These are phyloP conservation scores for Globisporangium iwayamae DNA, from an alignment of 352 stramenopile genomes.

Conservation along the genomic window DNA sequence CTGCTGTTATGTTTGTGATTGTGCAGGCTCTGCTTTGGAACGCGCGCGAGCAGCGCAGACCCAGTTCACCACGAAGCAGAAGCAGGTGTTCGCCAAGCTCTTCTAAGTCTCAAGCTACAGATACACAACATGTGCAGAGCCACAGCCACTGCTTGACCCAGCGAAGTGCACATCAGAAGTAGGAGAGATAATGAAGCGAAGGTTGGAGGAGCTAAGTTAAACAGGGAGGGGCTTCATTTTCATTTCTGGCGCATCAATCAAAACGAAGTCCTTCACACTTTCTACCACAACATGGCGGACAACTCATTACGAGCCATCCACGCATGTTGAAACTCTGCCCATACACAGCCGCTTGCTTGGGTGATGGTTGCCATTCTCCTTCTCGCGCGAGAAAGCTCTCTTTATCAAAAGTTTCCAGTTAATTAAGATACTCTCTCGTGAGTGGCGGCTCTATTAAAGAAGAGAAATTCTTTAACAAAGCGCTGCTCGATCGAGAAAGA, in stretches of 20 bases:
- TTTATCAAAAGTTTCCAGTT: constrained; percentile 9
- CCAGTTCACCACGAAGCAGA: constrained; percentile 39
- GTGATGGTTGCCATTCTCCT: background rate
- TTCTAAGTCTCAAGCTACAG: constrained; percentile 16
- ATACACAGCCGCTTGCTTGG: background rate
- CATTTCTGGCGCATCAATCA: constrained; percentile 17
- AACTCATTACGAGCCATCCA: background rate
- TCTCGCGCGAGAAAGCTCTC: background rate
- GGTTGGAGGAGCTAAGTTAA: constrained; percentile 38
- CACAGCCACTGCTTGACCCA: background rate
- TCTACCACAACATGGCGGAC: constrained; percentile 7
- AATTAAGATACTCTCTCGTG: constrained; percentile 8
- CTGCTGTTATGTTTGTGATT: background rate
- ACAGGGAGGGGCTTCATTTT: constrained; percentile 52
- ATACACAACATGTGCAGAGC: background rate
- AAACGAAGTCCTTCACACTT: constrained; percentile 18
- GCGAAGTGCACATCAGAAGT: too few species aligned
- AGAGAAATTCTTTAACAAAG: background rate
- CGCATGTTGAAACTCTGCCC: constrained; percentile 1
- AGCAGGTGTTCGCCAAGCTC: constrained; percentile 31
- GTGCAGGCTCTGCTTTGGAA: constrained; percentile 23
- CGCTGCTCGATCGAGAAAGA: background rate
- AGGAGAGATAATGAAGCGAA: background rate
- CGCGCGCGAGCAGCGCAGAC: constrained; percentile 27
- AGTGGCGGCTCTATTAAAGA: constrained; percentile 7